Percentiles rank a stretch among this genome's conserved stretches.
Evolutionary conservation across 352 stramenopile genomes (phyloP).

Genomic region (Phytophthora litchii): DNA sequence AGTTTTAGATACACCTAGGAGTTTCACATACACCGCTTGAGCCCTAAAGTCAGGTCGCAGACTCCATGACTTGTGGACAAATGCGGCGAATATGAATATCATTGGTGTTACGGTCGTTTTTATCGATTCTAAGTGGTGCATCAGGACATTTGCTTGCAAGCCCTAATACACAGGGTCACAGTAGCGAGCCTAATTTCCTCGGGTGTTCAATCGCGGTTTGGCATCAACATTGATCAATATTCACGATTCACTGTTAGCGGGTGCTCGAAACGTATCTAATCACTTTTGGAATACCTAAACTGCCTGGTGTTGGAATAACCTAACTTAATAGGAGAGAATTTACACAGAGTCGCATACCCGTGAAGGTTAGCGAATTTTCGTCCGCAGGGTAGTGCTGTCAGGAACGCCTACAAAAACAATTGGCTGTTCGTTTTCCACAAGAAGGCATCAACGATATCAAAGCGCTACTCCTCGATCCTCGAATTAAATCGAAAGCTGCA

Average conservation of each 20-base stretch:
- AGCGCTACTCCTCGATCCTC: slow-evolving; percentile 8
- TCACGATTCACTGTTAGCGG: slow-evolving; percentile 10
- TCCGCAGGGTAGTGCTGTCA: background rate
- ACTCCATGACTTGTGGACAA: slow-evolving; percentile 11
- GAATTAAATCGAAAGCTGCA: slow-evolving; percentile 16
- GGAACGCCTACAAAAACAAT: background rate
- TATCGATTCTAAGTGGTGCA: slow-evolving; percentile 9
- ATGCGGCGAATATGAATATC: slow-evolving; percentile 10
- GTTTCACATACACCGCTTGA: too few relatives aligned
- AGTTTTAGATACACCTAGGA: too few relatives aligned
- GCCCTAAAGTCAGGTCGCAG: too few relatives aligned
- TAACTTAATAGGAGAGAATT: background rate
- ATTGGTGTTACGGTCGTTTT: slow-evolving; percentile 7
- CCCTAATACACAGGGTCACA: slow-evolving; percentile 3
- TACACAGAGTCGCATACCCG: background rate
- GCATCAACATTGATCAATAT: slow-evolving; percentile 5
- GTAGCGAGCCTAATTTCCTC: background rate
- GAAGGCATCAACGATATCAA: slow-evolving; percentile 18
- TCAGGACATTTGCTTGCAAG: slow-evolving; percentile 1
- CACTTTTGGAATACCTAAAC: background rate
- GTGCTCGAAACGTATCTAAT: slow-evolving; percentile 6
- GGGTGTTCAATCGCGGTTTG: background rate
- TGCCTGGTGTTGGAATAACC: slow-evolving; percentile 6
- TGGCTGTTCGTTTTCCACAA: slow-evolving; percentile 1
- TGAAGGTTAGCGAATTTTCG: background rate